These are phyloP conservation scores for Ogataea minuta DNA, from an alignment of 805 yeast genomes.

Conservation along the genomic window DNA sequence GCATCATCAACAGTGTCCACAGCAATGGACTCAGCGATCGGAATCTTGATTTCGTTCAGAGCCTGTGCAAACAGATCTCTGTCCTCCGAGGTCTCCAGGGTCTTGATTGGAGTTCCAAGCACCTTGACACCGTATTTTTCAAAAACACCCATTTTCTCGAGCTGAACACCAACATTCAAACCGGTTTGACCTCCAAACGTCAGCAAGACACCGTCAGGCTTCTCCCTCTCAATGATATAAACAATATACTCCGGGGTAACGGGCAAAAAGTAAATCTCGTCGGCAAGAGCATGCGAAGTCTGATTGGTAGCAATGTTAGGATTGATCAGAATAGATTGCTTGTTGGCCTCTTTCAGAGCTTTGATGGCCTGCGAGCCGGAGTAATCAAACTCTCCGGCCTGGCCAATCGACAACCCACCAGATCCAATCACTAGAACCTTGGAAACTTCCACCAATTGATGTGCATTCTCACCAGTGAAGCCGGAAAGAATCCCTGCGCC, in stretches of 20 bases:
- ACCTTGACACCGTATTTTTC: constrained; percentile 90
- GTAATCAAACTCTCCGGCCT: constrained; percentile 98
- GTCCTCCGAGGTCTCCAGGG: constrained; percentile 95
- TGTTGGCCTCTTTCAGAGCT: constrained; percentile 88
- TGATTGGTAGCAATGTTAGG: constrained; percentile 97
- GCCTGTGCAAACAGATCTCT: constrained; percentile 96
- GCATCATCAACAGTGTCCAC: constrained; percentile 94
- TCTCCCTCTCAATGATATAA: constrained; percentile 91
- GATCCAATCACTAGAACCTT: constrained; percentile 93
- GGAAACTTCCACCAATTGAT: constrained; percentile 73
- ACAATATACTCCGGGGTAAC: constrained; percentile 96
- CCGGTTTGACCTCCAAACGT: constrained; percentile 99
- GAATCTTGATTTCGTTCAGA: constrained; percentile 89
- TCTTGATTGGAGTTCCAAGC: constrained; percentile 94
- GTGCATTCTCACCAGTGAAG: constrained; percentile 59
- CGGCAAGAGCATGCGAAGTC: constrained; percentile 93
- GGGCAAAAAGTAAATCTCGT: constrained; percentile 91
- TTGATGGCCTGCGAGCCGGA: constrained; percentile 97
- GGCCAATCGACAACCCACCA: constrained; percentile 96
- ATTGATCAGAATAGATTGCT: constrained; percentile 80
- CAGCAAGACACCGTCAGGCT: constrained; percentile 92
- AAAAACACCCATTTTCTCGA: constrained; percentile 93
- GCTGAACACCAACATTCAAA: constrained; percentile 90
- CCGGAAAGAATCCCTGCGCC: constrained; percentile 61
- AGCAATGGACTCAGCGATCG: constrained; percentile 96